Base-by-base conservation (phyloP, 768 basidiomycete species). In the Podaxis rugospora region DNA sequence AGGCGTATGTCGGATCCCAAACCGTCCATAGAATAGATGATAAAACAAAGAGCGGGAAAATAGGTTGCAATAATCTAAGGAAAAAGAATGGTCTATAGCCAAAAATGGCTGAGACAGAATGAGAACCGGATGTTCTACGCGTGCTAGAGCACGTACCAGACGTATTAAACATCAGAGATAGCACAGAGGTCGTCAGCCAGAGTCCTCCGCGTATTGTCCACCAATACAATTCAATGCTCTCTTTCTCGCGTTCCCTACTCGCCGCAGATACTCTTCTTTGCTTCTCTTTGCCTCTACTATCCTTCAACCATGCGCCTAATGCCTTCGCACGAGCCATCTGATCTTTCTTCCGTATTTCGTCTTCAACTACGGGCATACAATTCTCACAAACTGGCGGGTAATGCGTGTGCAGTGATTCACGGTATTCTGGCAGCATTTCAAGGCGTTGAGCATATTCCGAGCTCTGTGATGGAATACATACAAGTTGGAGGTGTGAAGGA, bases 341-440 rank as follows among this genome's bases (percentile, higher is more conserved):
- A 64, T 96, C 88, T 65, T 89, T 89, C 65, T 80, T 81, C 51
- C 78, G 77, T 51, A 98, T 87, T 66, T 90, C 88, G 36, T 90
- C 90, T 67, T 95, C 90, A 0, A 96, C 93, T 0, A 81, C 81
- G 0, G 92, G 89, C 25, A 83, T 77, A 67, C 95, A 98, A 3
- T 76, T 72, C 0, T 78, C 75, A 71, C 95, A 98, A 35, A 96
- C 88, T 1, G 90, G 92, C 7, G 95, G 95, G 69, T 97, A 97
- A 7, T 95, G 90, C 11, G 74, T 63, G 65, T 95, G 83, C 18
- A 98, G 77, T 1, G 88, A 90, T 64, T 83, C 80, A 42, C 84
- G 81, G 72, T 97, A 96, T 44, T 82, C 81, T 0, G 87, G 84
- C 5, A 92, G 81, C 63, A 79, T 80, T 46, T 82, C 83, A 28